These are phyloP conservation scores for Aphanomyces cochlioides DNA, from an alignment of 352 stramenopile species.

Conservation along the genomic window DNA sequence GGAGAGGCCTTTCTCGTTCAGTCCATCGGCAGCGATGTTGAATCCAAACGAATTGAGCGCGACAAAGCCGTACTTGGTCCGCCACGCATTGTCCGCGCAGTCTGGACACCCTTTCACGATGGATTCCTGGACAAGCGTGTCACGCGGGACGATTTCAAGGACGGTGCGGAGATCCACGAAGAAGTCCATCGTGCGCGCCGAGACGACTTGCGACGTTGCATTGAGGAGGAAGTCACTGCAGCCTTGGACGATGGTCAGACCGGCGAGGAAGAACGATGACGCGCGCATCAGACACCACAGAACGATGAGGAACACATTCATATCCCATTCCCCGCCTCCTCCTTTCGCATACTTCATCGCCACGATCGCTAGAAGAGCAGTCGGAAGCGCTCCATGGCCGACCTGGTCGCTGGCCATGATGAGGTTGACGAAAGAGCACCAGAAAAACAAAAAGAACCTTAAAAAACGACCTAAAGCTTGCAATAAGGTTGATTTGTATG, in stretches of 20 bases:
- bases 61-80: slow-evolving; percentile 45
- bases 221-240: slow-evolving; percentile 69
- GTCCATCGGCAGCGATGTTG: slow-evolving; percentile 51
- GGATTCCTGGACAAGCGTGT: slow-evolving; percentile 47
- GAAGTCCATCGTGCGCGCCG: slow-evolving; percentile 58
- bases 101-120: slow-evolving; percentile 38
- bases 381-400: too few species aligned
- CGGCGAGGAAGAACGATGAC: not conserved
- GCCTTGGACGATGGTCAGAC: not conserved
- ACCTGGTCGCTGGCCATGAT: too few species aligned
- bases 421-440: too few species aligned
- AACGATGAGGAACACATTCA: not conserved
- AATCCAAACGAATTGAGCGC: slow-evolving; percentile 50
- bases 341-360: not conserved
- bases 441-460: too few species aligned
- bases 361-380: not conserved
- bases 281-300: not conserved
- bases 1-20: slow-evolving; percentile 54
- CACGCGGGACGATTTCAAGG: slow-evolving; percentile 49
- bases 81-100: slow-evolving; percentile 49
- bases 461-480: not conserved
- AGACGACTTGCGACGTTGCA: slow-evolving; percentile 37
- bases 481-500: not conserved
- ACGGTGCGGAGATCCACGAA: slow-evolving; percentile 42
- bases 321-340: not conserved